These are phyloP conservation scores for Petunia axillaris DNA, from an alignment of 257 asterid genomes.

Conservation along the genomic window DNA sequence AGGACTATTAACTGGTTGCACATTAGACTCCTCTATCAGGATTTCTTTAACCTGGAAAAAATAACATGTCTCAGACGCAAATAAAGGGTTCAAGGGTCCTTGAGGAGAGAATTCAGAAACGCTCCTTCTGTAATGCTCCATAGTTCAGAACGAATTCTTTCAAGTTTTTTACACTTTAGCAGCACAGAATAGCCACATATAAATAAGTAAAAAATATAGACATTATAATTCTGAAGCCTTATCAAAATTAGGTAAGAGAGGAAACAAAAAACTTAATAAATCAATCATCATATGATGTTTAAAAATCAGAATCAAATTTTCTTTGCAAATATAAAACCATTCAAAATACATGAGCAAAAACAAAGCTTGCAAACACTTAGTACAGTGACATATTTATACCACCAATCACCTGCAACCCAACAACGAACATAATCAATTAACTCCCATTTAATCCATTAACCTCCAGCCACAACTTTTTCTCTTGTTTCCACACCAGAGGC, in stretches of 20 bases:
- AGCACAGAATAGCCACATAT: constrained; percentile 15
- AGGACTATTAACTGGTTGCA: constrained; percentile 98
- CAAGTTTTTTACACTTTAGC: background rate
- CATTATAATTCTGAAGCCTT: constrained; percentile 1
- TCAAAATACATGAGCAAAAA: background rate
- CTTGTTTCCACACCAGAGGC: background rate
- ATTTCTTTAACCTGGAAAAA: constrained; percentile 90
- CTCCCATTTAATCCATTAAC: background rate
- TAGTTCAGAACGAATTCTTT: background rate
- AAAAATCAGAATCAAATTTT: background rate
- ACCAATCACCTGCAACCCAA: background rate
- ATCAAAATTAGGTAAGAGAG: background rate
- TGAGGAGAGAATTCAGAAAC: background rate
- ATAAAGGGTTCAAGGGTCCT: constrained; percentile 14
- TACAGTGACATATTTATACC: background rate
- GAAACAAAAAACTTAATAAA: background rate
- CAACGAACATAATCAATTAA: background rate
- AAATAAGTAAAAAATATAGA: background rate
- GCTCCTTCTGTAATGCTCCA: background rate
- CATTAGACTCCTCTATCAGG: constrained; percentile 98
- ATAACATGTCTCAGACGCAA: background rate
- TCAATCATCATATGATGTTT: background rate
- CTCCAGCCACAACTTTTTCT: background rate
- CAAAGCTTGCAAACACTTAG: background rate
- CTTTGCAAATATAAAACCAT: background rate